Evolutionary conservation across 805 yeast species (phyloP).

Genomic region (Candida golubevii): DNA sequence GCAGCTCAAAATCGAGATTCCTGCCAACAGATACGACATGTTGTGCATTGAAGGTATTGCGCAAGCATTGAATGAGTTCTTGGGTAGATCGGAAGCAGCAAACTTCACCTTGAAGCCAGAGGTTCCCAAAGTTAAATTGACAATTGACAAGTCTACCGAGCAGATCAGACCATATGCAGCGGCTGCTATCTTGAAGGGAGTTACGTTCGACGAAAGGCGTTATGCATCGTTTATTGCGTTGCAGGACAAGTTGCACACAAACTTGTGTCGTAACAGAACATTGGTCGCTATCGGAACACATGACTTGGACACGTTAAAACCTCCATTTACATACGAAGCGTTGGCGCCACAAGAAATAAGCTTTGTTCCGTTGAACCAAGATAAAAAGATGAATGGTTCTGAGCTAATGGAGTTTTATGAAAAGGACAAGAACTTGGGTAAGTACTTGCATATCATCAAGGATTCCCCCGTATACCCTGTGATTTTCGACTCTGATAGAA

Average conservation of each 20-base stretch:
- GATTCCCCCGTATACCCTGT: conserved; percentile 90
- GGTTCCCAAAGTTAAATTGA: conserved; percentile 57
- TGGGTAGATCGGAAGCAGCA: conserved; percentile 68
- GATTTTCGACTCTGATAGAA: conserved; percentile 69
- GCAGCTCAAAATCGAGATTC: conserved; percentile 93
- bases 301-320: conserved; percentile 73
- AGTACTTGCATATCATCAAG: conserved; percentile 80
- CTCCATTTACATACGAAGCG: conserved; percentile 87
- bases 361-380: conserved; percentile 73
- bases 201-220: conserved; percentile 74
- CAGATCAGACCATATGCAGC: conserved; percentile 89
- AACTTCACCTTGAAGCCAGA: conserved; percentile 58
- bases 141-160: conserved; percentile 70
- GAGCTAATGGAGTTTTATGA: conserved; percentile 86
- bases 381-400: conserved; percentile 64
- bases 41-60: conserved; percentile 98
- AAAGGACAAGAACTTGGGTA: conserved; percentile 84
- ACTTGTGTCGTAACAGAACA: conserved; percentile 94
- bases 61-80: conserved; percentile 85
- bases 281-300: conserved; percentile 99
- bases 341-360: conserved; percentile 70
- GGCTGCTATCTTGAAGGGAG: conserved; percentile 85
- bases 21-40: conserved; percentile 98
- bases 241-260: conserved; percentile 94
- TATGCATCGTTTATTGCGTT: conserved; percentile 93